Base-by-base conservation (phyloP, 805 yeast species). In the Starmerella vaccinii region DNA sequence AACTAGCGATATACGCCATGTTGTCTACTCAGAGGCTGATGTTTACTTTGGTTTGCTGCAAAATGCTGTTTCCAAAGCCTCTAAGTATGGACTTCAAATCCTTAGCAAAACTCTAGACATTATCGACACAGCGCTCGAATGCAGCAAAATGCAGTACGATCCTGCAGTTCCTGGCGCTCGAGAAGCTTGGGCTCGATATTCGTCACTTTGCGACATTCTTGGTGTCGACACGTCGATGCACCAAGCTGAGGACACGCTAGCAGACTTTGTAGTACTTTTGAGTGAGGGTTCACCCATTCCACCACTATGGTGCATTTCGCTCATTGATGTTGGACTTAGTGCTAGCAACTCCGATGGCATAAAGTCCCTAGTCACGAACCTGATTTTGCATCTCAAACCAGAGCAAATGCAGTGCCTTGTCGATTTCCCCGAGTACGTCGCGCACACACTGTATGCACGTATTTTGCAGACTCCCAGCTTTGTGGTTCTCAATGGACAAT, bases 181-280 rank as follows among this genome's bases (percentile, higher is more conserved):
- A 10, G 68, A 66, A 5, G 74, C 78, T 21, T 88, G 96, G 96
- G 72, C 76, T 39, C 73, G 84, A 52, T 88, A 72, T 59, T 71
- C 78, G 24, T 84, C 95, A 0, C 66, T 88, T 13, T 82, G 77
- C 59, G 95, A 88, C 61, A 83, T 88, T 43, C 67, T 85, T 24
- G 92, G 87, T 1, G 74, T 88, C 35, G 96, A 88, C 63, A 79
- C 95, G 0, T 84, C 95, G 0, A 67, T 85, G 59, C 88, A 89
- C 59, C 96, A 89, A 65, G 79, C 89, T 0, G 80, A 81, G 57
- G 95, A 86, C 12, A 90, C 92, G 0, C 65, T 75, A 1, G 67
- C 67, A 7, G 95, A 85, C 58, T 76, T 88, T 40, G 62, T 77
- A 1, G 67, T 67, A 1, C 63, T 84, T 13, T 70, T 85, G 22